Evolutionary conservation across 1,284 basidiomycete genomes (phyloP).

Genomic region (Austroboletus niveus): DNA sequence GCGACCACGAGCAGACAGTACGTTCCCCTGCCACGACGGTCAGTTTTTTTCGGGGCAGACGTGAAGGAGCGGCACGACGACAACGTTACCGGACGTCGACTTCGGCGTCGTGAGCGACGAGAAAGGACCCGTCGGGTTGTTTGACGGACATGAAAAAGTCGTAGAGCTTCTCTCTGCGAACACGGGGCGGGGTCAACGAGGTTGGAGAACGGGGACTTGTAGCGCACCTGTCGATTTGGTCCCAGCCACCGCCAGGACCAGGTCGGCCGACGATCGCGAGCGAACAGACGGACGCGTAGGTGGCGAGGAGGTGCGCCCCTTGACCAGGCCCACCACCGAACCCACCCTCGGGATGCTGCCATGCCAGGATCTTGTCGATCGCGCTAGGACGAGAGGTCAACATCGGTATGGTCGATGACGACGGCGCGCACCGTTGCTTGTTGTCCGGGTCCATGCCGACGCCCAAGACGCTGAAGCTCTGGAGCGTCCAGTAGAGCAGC

Average conservation of each 20-base stretch:
- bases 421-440: slow-evolving; percentile 59
- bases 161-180: slow-evolving; percentile 67
- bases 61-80: too few relatives aligned
- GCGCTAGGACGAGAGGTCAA: slow-evolving; percentile 42
- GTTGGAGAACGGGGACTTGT: too few relatives aligned
- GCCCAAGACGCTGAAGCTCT: slow-evolving; percentile 76
- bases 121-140: slow-evolving; percentile 91
- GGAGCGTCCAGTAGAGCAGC: slow-evolving; percentile 89
- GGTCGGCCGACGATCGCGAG: slow-evolving; percentile 81
- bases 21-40: slow-evolving; percentile 49
- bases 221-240: slow-evolving; percentile 70
- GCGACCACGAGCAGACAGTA: slow-evolving; percentile 79
- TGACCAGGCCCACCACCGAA: slow-evolving; percentile 93
- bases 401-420: background rate
- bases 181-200: too few relatives aligned
- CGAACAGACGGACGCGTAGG: slow-evolving; percentile 85
- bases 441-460: slow-evolving; percentile 73
- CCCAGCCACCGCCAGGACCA: slow-evolving; percentile 79
- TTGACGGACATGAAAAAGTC: slow-evolving; percentile 92
- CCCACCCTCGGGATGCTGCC: slow-evolving; percentile 82
- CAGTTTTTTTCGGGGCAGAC: too few relatives aligned
- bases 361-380: slow-evolving; percentile 75
- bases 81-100: slow-evolving; percentile 70
- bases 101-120: slow-evolving; percentile 86
- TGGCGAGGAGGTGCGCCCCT: slow-evolving; percentile 84